Evolutionary conservation across 108 stramenopile genomes (phyloP).

Genomic region (Poteriospumella lacustris): DNA sequence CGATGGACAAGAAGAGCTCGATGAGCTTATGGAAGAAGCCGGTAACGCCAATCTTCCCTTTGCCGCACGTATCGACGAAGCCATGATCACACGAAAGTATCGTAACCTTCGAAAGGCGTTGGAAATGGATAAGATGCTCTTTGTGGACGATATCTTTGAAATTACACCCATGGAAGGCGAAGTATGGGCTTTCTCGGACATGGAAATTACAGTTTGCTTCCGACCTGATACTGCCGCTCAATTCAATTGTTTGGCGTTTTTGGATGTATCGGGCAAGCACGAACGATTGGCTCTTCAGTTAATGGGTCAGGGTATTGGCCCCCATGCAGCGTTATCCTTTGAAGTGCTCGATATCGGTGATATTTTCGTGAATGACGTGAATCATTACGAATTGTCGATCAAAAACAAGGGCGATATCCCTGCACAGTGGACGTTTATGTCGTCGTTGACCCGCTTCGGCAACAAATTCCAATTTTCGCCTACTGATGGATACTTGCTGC

Average conservation of each 20-base stretch:
- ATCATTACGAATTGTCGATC: constrained; percentile 46
- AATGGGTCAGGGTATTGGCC: constrained; percentile 53
- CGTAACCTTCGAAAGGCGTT: constrained; percentile 51
- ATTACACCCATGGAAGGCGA: constrained; percentile 53
- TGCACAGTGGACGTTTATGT: constrained; percentile 48
- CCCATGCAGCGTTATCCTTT: constrained; percentile 51
- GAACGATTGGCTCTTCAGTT: constrained; percentile 54
- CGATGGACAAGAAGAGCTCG: constrained; percentile 5
- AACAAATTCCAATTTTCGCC: constrained; percentile 42
- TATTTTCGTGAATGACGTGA: constrained; percentile 49
- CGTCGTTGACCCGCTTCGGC: constrained; percentile 43
- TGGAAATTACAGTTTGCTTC: constrained; percentile 58
- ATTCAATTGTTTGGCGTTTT: constrained; percentile 47
- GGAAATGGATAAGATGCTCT: constrained; percentile 55
- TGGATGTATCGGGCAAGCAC: constrained; percentile 56
- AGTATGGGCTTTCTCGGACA: constrained; percentile 57
- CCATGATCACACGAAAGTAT: constrained; percentile 47
- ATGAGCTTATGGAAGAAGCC: background rate
- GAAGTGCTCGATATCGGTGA: constrained; percentile 61
- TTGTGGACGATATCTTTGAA: constrained; percentile 56
- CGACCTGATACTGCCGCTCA: constrained; percentile 52
- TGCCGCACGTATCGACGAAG: constrained; percentile 13
- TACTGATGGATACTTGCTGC: constrained; percentile 26
- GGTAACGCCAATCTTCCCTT: background rate
- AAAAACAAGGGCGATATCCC: constrained; percentile 60